These are phyloP conservation scores for Patellaria atrata DNA, from an alignment of 495 filamentous ascomycete species.

Conservation along the genomic window DNA sequence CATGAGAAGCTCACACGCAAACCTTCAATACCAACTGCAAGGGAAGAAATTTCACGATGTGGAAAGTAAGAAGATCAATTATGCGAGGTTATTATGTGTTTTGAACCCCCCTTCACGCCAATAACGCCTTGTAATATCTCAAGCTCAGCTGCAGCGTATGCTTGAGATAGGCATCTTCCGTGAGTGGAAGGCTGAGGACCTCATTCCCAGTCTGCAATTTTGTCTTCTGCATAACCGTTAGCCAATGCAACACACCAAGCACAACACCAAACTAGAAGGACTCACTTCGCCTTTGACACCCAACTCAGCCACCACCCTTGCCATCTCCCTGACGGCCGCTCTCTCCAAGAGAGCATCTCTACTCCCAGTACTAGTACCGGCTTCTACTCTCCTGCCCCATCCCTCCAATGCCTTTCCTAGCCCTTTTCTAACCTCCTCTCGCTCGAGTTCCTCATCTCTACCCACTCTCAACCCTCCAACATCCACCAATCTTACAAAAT, in stretches of 20 bases:
- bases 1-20: too few relatives aligned
- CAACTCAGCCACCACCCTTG: constrained; percentile 45
- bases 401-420: constrained; percentile 37
- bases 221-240: constrained; percentile 17
- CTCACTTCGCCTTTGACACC: constrained; percentile 48
- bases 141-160: constrained; percentile 56
- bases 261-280: constrained; percentile 6
- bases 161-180: constrained; percentile 51
- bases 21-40: too few relatives aligned
- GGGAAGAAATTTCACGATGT: too few relatives aligned
- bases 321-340: constrained; percentile 60
- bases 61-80: too few relatives aligned
- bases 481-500: constrained; percentile 52
- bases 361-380: too few relatives aligned
- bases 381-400: constrained; percentile 41
- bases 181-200: constrained; percentile 53
- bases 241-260: constrained; percentile 26
- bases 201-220: constrained; percentile 32
- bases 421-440: constrained; percentile 24
- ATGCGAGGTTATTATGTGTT: too few relatives aligned
- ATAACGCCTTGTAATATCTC: constrained; percentile 45
- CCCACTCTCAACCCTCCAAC: constrained; percentile 20
- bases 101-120: too few relatives aligned
- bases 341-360: too few relatives aligned
- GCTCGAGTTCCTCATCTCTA: constrained; percentile 22